Evolutionary conservation across 2,329 filamentous ascomycete genomes (phyloP), one percentile per base, ranked within the genome.

Genomic region (Neofusicoccum laricinum): DNA sequence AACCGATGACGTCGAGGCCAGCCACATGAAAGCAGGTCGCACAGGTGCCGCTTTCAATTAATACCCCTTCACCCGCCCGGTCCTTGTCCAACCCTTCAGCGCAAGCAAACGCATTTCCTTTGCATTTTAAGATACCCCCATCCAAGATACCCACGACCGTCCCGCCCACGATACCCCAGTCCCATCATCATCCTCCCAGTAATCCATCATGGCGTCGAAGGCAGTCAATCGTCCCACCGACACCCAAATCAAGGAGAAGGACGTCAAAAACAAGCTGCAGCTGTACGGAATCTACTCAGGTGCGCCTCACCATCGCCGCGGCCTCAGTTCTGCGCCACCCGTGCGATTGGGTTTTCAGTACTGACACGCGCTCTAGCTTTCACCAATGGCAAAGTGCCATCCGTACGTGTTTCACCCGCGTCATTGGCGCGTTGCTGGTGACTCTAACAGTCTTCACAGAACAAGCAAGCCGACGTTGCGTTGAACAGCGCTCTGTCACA

Each of bases 401-500:
- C 93, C 72, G 88, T 93, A 86, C 75, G 88, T 82, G 43, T 36
- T 50, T 4, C 12, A n/a, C 15, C 25, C 53, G 40, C 40, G 12
- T 17, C 40, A 30, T 40, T 30, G 7, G 3, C 19, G 25, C 49
- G 6, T 25, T 45, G 25, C 25, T 21, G 25, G 40, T 43, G 11
- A 19, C 21, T 25, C 67, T 71, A 62, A 72, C 64, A 21, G 7
- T 21, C 19, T 25, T 55, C 51, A 65, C 72, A 92, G 90, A 97
- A 97, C 79, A 91, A 94, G 72, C 93, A 97, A 82, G 96, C 97
- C 76, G 95, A 98, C 81, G 85, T 97, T 55, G 93, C 95, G 32
- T 80, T 99, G 75, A 98, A 96, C 84, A 95, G 90, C 75, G 90
- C 92, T 71, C 84, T 97, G 58, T 83, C 84, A 38, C 93, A 90